Conservation (phyloP, 2,329 filamentous ascomycete genomes). For the Amauroascus verrucosus region DNA sequence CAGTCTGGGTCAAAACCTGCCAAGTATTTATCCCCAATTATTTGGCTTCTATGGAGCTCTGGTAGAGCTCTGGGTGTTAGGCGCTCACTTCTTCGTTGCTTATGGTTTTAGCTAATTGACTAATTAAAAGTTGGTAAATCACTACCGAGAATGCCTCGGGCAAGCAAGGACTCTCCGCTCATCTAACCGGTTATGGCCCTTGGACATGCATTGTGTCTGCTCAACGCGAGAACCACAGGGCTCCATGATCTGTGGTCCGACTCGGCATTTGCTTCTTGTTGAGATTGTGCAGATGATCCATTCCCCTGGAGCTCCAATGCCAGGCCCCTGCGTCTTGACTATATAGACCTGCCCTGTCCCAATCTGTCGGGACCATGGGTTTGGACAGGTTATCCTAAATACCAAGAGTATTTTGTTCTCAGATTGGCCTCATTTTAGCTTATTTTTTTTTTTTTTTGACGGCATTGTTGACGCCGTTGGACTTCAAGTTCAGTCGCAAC, state of each 20-base stretch:
- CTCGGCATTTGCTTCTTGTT: background rate
- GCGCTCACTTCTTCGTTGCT: background rate
- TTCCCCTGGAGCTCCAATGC: background rate
- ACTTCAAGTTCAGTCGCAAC: constrained; percentile 1
- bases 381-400: background rate
- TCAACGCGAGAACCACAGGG: background rate
- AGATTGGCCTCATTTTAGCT: background rate
- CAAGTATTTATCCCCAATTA: background rate
- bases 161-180: background rate
- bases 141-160: constrained; percentile 1
- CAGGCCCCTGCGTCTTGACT: background rate
- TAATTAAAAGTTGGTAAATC: background rate
- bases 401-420: background rate
- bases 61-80: background rate
- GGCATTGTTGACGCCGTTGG: background rate
- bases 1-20: background rate
- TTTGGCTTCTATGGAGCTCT: background rate
- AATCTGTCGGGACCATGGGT: background rate
- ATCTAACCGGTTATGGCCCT: background rate
- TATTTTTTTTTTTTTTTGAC: background rate
- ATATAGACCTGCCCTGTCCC: background rate
- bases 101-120: background rate
- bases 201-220: background rate
- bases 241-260: background rate
- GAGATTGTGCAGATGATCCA: background rate